These are phyloP conservation scores for Sporothrix pallida DNA, from an alignment of 2,329 filamentous ascomycete species.

Conservation along the genomic window DNA sequence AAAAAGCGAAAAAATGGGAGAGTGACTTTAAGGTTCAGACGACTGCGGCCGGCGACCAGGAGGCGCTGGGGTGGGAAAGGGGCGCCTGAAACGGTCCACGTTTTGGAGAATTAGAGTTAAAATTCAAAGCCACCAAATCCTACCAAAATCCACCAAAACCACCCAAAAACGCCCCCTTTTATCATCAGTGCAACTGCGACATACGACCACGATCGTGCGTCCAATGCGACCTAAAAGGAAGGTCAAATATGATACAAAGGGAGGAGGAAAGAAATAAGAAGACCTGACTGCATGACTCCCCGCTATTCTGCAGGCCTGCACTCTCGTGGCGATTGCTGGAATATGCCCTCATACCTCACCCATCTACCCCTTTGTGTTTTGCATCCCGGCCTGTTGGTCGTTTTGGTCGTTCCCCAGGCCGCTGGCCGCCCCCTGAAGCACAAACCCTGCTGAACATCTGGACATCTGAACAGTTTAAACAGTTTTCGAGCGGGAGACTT, in stretches of 20 bases:
- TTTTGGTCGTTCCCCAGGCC: not conserved
- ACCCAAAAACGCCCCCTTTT: too few species aligned
- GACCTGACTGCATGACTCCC: not conserved
- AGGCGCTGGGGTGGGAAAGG: not conserved
- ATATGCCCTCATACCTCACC: not conserved
- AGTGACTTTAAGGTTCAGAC: not conserved
- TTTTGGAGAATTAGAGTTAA: slow-evolving; percentile 29
- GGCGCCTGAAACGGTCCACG: slow-evolving; percentile 27
- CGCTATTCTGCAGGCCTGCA: not conserved
- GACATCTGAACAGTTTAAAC: too few species aligned
- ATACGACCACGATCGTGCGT: not conserved
- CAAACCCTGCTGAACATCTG: not conserved
- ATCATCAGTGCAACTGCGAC: too few species aligned
- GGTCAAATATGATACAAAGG: not conserved
- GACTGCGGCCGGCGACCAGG: not conserved
- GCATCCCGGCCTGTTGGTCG: not conserved
- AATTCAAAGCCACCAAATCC: not conserved
- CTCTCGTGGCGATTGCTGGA: not conserved
- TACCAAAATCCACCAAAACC: too few species aligned
- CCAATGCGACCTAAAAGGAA: not conserved
- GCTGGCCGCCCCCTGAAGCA: not conserved
- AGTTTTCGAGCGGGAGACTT: not conserved
- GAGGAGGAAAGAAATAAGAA: not conserved
- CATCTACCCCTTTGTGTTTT: slow-evolving; percentile 14
- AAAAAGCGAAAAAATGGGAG: not conserved